Percentiles rank a stretch among this genome's conserved stretches.
phyloP scores from a whole-genome alignment of 2,329 filamentous ascomycete genomes.

The Beauveria sp. region DNA sequence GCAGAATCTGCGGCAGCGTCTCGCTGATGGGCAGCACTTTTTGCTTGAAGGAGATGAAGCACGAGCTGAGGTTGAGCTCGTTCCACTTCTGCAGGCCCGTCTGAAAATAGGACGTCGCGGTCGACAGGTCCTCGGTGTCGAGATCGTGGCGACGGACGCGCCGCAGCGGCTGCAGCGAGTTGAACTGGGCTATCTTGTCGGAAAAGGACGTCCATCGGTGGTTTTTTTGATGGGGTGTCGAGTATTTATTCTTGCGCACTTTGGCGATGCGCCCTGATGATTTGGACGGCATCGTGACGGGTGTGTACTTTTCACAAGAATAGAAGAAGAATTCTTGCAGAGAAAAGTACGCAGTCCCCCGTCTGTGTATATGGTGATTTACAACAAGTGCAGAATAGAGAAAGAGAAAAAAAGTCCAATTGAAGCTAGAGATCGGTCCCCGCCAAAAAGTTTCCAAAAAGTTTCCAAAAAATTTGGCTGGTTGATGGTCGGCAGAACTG shows the following conservation, averaged over 20 bases:
- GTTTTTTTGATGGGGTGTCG: conserved; percentile 69
- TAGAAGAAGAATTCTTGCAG: conserved; percentile 9
- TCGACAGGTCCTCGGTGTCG: conserved; percentile 67
- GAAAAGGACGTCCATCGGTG: conserved; percentile 91
- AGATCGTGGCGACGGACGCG: conserved; percentile 78
- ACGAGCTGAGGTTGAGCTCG: conserved; percentile 81
- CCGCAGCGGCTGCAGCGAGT: conserved; percentile 83
- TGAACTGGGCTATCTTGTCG: conserved; percentile 81
- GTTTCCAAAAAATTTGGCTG: conserved; percentile 25
- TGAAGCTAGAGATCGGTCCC: conserved; percentile 9
- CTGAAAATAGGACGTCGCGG: conserved; percentile 79
- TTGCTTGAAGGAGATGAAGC: conserved; percentile 69
- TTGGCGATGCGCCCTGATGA: conserved; percentile 61
- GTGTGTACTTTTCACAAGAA: conserved; percentile 10
- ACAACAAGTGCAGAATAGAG: conserved; percentile 12
- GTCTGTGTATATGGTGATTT: neutral
- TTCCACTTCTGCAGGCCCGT: conserved; percentile 79
- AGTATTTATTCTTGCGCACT: conserved; percentile 60
- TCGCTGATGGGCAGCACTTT: conserved; percentile 74
- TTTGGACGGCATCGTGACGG: conserved; percentile 50
- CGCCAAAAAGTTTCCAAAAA: conserved; percentile 16
- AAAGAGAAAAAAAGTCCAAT: conserved; percentile 14
- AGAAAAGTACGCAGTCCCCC: conserved; percentile 11
- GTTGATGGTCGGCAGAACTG: conserved; percentile 26
- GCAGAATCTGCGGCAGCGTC: conserved; percentile 83